phyloP scores from a whole-genome alignment of 371 early-diverging fungal species.

The Syncephalis fuscata region DNA sequence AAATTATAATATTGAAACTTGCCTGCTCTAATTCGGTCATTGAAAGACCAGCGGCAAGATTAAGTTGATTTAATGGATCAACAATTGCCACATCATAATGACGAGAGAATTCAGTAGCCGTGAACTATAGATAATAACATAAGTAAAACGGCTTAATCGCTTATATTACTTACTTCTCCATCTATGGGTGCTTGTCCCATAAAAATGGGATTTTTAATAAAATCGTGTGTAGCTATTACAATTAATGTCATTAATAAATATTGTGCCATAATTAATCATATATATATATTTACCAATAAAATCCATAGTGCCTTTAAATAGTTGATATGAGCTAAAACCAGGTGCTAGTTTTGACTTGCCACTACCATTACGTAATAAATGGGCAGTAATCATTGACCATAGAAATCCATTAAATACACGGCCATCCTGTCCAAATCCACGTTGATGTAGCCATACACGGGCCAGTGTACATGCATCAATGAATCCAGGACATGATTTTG shows the following conservation, averaged over 20 bases:
- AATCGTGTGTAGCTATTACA: conserved; percentile 61
- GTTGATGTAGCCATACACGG: conserved; percentile 73
- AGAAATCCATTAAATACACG: conserved; percentile 52
- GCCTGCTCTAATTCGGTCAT: conserved; percentile 31
- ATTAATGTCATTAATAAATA: too few species aligned
- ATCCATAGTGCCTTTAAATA: conserved; percentile 70
- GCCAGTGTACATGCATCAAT: conserved; percentile 59
- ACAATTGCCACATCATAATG: conserved; percentile 65
- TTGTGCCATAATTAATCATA: too few species aligned
- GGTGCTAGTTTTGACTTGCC: conserved; percentile 41
- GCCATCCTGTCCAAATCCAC: conserved; percentile 25
- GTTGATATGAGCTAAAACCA: conserved; percentile 69
- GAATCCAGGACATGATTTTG: conserved; percentile 52
- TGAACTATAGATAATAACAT: not conserved
- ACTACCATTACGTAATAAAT: conserved; percentile 51
- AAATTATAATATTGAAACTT: conserved; percentile 16
- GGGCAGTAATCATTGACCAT: conserved; percentile 71
- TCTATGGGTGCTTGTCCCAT: conserved; percentile 22
- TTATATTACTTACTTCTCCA: not conserved
- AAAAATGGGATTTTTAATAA: conserved; percentile 45
- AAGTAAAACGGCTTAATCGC: not conserved
- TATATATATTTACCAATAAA: too few species aligned
- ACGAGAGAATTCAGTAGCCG: conserved; percentile 21
- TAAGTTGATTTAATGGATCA: conserved; percentile 67
- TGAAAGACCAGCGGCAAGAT: conserved; percentile 52